Percentiles rank a stretch among this genome's conserved stretches.
Conservation (phyloP, 2,329 filamentous ascomycete genomes). For the Aschersonia sp. region DNA sequence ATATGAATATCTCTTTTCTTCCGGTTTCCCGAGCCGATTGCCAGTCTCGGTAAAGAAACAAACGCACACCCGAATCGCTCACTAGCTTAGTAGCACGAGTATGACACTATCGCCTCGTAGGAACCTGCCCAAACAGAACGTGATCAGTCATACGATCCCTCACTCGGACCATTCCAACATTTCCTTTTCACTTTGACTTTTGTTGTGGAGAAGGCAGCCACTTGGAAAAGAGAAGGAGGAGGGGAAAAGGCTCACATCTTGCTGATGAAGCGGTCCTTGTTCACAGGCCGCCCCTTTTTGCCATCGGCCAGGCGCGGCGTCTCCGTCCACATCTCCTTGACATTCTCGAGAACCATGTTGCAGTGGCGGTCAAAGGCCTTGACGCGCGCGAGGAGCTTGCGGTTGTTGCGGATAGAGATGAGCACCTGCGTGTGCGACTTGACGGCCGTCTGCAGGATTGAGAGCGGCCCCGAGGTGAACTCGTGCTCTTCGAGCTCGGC, state of each 20-base stretch:
- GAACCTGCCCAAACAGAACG: conserved; percentile 40
- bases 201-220: background rate
- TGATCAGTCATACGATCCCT: background rate
- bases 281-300: conserved; percentile 79
- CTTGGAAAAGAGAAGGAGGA: background rate
- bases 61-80: background rate
- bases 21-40: too few species aligned
- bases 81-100: conserved; percentile 63
- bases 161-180: background rate
- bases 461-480: conserved; percentile 45
- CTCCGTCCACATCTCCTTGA: conserved; percentile 97
- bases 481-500: conserved; percentile 50
- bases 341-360: conserved; percentile 97
- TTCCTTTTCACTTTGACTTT: background rate
- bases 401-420: conserved; percentile 95
- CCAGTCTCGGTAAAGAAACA: background rate
- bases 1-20: background rate
- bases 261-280: conserved; percentile 97
- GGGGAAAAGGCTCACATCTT: conserved; percentile 52
- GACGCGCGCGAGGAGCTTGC: conserved; percentile 90
- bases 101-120: conserved; percentile 79
- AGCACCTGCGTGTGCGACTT: conserved; percentile 90
- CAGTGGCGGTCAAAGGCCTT: conserved; percentile 98
- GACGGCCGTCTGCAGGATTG: conserved; percentile 92
- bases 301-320: conserved; percentile 69